Base-by-base conservation (phyloP, 805 yeast species). In the Suhomyces prunicola region DNA sequence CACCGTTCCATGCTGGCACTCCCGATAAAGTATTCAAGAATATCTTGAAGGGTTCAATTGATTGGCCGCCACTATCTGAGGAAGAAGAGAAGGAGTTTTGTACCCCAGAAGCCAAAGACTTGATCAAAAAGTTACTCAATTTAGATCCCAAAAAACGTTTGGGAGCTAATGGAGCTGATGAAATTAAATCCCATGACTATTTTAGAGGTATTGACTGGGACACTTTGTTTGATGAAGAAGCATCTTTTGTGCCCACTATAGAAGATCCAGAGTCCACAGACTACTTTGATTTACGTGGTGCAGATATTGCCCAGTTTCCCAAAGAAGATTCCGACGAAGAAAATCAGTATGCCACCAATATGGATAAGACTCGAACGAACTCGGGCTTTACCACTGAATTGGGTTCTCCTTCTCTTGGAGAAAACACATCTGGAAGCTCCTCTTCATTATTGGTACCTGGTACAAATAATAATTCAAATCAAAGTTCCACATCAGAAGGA, bases 241-340 rank as follows among this genome's bases (percentile, higher is more conserved):
- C 94, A 0, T 83, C 96, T 0, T 94, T 94, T 71, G 84, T 91
- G 6, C 99, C 99, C 0, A 72, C 73, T 10, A 72, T 82, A 7
- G 89, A 85, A 6, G 80, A 90, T 60, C 96, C 97, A 0, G 96
- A 88, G 61, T 85, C 85, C 47, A 92, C 97, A 0, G 96, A 90
- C 50, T 93, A 94, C 64, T 94, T 93, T 69, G 99, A 94, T 61
- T 60, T 79, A 4, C 81, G 99, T 61, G 99, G 99, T 4, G 98
- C 97, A 0, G 84, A 79, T 9, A 70, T 88, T 62, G 76, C 81
- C 5, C 82, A 80, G 50, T 87, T 88, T 53, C 85, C 87, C 0
- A 63, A 70, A 46, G 79, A 75, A 42, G 81, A 76, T 41, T 72
- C 71, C 10, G 73, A 65, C 44, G 74, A 71, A 13, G 70, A 66